A percentile compares a stretch with the other conserved stretches of the same genome.
Evolutionary conservation across 805 yeast species (phyloP).

Genomic region (Lachancea fermentati): DNA sequence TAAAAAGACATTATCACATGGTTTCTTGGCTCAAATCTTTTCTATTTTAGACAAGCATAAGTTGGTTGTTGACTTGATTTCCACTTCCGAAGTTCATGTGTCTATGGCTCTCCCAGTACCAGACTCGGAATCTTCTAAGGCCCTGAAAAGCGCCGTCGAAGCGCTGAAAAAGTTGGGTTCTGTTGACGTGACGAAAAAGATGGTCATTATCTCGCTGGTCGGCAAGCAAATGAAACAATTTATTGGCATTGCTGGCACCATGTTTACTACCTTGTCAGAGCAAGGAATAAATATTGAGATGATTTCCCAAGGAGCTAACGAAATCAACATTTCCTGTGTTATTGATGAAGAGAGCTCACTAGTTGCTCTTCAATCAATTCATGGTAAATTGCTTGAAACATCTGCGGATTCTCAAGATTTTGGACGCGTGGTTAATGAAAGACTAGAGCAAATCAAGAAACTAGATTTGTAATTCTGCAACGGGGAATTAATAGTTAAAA

Average conservation of each 20-base stretch:
- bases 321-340: slow-evolving; percentile 93
- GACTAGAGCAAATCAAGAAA: slow-evolving; percentile 42
- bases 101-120: slow-evolving; percentile 93
- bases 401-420: slow-evolving; percentile 23
- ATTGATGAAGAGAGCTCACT: slow-evolving; percentile 77
- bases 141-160: slow-evolving; percentile 64
- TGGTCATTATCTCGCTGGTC: slow-evolving; percentile 90
- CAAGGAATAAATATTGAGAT: slow-evolving; percentile 91
- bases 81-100: slow-evolving; percentile 96
- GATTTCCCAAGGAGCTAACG: slow-evolving; percentile 98
- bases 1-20: slow-evolving; percentile 87
- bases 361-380: slow-evolving; percentile 82
- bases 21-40: slow-evolving; percentile 88
- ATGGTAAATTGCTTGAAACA: slow-evolving; percentile 61
- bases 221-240: slow-evolving; percentile 96
- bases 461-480: slow-evolving; percentile 19
- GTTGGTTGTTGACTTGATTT: slow-evolving; percentile 89
- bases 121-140: slow-evolving; percentile 50
- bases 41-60: slow-evolving; percentile 76
- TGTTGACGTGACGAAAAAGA: slow-evolving; percentile 79
- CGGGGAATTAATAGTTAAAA: slow-evolving; percentile 1
- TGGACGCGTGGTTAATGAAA: slow-evolving; percentile 38
- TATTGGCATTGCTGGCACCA: slow-evolving; percentile 94
- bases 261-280: slow-evolving; percentile 91
- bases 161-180: slow-evolving; percentile 79